Percentiles rank a stretch among this genome's conserved stretches.
Conservation (phyloP, 495 filamentous ascomycete genomes). For the Xylaria curta region DNA sequence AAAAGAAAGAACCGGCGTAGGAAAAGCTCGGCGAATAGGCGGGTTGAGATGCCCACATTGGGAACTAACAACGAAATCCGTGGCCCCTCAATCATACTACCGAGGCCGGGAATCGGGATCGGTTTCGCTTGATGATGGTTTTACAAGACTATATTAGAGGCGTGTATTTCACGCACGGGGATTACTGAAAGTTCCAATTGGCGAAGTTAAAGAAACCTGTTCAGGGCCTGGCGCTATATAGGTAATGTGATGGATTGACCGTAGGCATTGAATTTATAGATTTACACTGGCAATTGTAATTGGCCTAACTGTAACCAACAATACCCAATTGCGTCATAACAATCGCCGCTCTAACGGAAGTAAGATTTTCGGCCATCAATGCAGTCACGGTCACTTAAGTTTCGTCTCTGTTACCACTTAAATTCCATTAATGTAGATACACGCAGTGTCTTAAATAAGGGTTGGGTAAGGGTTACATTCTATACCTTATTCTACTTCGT, state of each 20-base stretch:
- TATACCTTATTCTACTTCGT: not conserved
- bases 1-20: not conserved
- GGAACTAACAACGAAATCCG: not conserved
- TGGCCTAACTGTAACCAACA: not conserved
- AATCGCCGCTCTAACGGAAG: not conserved
- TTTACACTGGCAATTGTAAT: not conserved
- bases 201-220: not conserved
- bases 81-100: not conserved
- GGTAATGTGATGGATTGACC: too few species aligned
- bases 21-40: not conserved
- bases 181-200: not conserved
- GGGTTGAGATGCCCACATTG: not conserved
- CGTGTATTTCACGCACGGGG: not conserved
- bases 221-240: not conserved
- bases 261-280: too few species aligned
- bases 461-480: not conserved
- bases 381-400: too few species aligned
- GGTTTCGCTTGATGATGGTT: not conserved
- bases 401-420: not conserved
- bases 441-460: not conserved
- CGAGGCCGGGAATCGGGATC: slow-evolving; percentile 5
- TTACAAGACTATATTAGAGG: not conserved
- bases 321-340: not conserved
- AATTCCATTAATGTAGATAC: not conserved
- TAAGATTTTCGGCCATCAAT: not conserved